These are phyloP conservation scores for Gossypium rotundifolium DNA, from an alignment of 345 rosid species.

Conservation along the genomic window DNA sequence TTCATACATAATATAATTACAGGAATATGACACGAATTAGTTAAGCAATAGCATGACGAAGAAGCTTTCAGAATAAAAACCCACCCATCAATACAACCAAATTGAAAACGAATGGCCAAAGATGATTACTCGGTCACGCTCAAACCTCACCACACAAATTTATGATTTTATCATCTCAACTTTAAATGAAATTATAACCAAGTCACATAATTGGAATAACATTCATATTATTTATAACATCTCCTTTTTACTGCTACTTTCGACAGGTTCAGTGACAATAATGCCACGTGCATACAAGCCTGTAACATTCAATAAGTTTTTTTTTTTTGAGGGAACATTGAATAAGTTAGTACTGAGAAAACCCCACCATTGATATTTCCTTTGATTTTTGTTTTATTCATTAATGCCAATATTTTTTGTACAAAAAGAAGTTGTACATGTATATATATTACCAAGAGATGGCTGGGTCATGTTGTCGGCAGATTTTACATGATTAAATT, in stretches of 20 bases:
- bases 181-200: too few relatives aligned
- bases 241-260: not conserved
- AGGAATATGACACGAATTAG: too few relatives aligned
- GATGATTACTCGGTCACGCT: not conserved
- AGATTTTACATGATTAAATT: not conserved
- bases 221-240: not conserved
- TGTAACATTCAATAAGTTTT: not conserved
- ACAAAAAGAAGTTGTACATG: not conserved
- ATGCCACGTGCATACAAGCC: not conserved
- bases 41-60: too few relatives aligned
- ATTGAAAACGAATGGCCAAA: conserved; percentile 6
- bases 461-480: too few relatives aligned
- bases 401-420: not conserved
- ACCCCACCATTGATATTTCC: not conserved
- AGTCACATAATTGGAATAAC: too few relatives aligned
- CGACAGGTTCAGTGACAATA: not conserved
- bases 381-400: not conserved
- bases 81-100: conserved; percentile 11
- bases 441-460: too few relatives aligned
- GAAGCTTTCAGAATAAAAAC: not conserved
- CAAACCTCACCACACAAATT: not conserved
- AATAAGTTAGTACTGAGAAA: not conserved
- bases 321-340: too few relatives aligned
- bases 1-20: too few relatives aligned
- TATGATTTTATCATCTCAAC: too few relatives aligned